phyloP scores from a whole-genome alignment of 192 early-diverging fungal genomes.

The Pilobolus umbonatus region DNA sequence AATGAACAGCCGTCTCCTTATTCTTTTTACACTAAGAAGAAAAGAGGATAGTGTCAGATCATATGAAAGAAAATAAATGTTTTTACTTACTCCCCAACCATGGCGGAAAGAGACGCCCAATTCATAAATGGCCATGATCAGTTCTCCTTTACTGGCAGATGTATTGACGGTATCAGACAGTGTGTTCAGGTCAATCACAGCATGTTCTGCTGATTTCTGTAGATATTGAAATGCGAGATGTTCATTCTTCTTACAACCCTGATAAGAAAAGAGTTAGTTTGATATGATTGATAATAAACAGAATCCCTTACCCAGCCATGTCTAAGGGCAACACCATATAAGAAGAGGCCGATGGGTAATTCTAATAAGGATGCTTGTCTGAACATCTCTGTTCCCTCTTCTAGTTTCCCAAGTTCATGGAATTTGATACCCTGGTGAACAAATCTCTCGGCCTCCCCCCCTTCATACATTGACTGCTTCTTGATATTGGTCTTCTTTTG shows the following conservation, averaged over 20 bases:
- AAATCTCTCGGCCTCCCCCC: slow-evolving; percentile 46
- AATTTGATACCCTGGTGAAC: slow-evolving; percentile 65
- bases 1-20: slow-evolving; percentile 67
- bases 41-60: background rate
- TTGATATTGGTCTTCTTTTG: background rate
- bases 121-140: slow-evolving; percentile 79
- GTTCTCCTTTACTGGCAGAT: slow-evolving; percentile 59
- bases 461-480: background rate
- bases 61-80: background rate
- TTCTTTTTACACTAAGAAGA: slow-evolving; percentile 36
- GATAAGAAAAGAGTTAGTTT: too few relatives aligned
- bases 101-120: slow-evolving; percentile 72
- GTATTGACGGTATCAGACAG: slow-evolving; percentile 30
- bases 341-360: slow-evolving; percentile 71
- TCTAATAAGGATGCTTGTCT: slow-evolving; percentile 59
- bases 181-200: slow-evolving; percentile 55
- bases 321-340: slow-evolving; percentile 72
- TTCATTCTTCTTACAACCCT: slow-evolving; percentile 67
- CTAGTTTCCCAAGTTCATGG: slow-evolving; percentile 68
- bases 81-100: slow-evolving; percentile 67
- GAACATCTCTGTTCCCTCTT: slow-evolving; percentile 68
- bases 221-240: slow-evolving; percentile 65
- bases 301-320: slow-evolving; percentile 66
- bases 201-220: slow-evolving; percentile 66
- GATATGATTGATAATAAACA: too few relatives aligned